phyloP scores from a whole-genome alignment of 2,329 filamentous ascomycete species.

The Fusarium sarcochroum region DNA sequence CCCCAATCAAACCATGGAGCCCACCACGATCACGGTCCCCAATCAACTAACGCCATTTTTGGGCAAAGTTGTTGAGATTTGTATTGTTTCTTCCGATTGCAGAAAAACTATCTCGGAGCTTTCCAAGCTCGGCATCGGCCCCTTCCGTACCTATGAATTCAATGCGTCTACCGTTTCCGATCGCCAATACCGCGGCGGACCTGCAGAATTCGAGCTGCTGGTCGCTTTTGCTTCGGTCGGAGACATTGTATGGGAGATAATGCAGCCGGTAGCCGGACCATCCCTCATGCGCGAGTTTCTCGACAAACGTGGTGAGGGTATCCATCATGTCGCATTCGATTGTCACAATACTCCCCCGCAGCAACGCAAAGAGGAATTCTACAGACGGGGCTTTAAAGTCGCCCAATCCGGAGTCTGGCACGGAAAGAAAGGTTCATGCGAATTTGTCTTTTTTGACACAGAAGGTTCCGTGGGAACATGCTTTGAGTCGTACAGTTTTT shows the following conservation, averaged over 20 bases:
- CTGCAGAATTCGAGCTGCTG: not conserved
- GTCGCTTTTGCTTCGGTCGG: not conserved
- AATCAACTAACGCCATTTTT: not conserved
- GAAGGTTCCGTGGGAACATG: not conserved
- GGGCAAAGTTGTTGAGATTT: constrained; percentile 7
- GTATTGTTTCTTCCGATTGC: constrained; percentile 1
- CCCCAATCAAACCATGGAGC: not conserved
- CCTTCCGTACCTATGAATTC: not conserved
- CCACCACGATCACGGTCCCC: not conserved
- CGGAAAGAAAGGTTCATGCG: no score
- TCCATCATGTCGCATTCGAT: constrained; percentile 7
- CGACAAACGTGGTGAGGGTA: not conserved
- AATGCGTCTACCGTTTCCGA: not conserved
- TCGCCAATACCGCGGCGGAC: not conserved
- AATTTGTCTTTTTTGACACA: no score
- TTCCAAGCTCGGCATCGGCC: not conserved
- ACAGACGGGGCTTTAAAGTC: no score
- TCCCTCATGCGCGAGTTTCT: not conserved
- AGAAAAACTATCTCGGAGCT: not conserved
- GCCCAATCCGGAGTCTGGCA: no score
- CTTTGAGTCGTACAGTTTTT: constrained; percentile 5
- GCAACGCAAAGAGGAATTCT: not conserved
- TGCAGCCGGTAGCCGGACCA: not conserved
- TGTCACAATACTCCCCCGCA: not conserved
- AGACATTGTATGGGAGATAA: constrained; percentile 1